phyloP scores from a whole-genome alignment of 2,329 filamentous ascomycete species.

The Thelonectria olida region DNA sequence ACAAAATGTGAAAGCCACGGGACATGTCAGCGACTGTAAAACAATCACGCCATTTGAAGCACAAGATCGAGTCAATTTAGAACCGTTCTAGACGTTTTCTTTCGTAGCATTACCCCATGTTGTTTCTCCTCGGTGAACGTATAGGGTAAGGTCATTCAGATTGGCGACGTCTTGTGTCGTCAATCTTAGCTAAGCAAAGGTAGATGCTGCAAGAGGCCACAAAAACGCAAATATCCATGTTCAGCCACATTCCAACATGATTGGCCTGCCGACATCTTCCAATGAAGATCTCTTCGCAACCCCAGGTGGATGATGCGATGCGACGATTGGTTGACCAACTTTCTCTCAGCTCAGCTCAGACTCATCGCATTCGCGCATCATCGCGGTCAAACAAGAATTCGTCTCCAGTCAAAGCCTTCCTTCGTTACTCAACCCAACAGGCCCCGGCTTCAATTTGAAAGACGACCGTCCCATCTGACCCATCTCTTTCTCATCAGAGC shows the following conservation, averaged over 20 bases:
- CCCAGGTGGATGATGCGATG: constrained; percentile 38
- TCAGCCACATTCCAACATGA: constrained; percentile 18
- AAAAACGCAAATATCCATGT: constrained; percentile 13
- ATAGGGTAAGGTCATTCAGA: constrained; percentile 10
- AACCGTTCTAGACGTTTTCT: not conserved
- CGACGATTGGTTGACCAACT: constrained; percentile 36
- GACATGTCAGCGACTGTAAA: no score
- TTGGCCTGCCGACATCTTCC: constrained; percentile 32
- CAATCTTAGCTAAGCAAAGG: constrained; percentile 29
- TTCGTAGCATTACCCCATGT: not conserved
- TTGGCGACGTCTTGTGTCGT: constrained; percentile 14
- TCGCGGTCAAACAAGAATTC: not conserved
- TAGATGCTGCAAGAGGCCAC: constrained; percentile 9
- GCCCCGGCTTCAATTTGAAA: not conserved
- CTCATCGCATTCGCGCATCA: constrained; percentile 5
- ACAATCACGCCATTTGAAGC: not conserved
- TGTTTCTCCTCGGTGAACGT: not conserved
- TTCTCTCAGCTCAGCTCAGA: constrained; percentile 27
- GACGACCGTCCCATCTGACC: not conserved
- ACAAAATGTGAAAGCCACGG: no score
- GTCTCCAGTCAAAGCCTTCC: not conserved
- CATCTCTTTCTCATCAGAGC: constrained; percentile 1
- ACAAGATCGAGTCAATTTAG: not conserved
- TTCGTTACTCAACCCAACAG: not conserved
- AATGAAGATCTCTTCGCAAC: constrained; percentile 34